Evolutionary conservation across 1,284 basidiomycete species (phyloP), one percentile per base, ranked within the genome.

Genomic region (Apiotrichum laibachii): DNA sequence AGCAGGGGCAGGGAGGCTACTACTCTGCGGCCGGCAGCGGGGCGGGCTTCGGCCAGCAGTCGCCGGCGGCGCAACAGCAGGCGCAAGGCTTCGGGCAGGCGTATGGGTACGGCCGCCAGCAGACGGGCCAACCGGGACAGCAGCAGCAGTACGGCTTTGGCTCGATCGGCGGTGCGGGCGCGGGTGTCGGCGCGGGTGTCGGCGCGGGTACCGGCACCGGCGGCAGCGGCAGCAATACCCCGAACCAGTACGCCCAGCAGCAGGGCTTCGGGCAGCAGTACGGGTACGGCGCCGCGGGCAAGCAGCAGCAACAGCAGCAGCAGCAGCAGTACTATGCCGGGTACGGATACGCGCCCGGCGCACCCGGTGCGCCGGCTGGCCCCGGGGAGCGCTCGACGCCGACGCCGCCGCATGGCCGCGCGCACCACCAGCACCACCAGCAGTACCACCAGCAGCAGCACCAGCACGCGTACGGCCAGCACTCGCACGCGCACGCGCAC

Each of bases 341-440:
- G 2, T 50, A 50, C 37, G 49, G 49, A 19, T 50, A 50, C 21
- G 49, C 49, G 11, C 49, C 49, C 11, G 49, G 49, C 16, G 49
- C 49, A 12, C 49, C 49, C 3, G 49, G 49, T 12, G 49, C 49
- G 11, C 49, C 49, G 18, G 34, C 34, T 31, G 34, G 34, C 12
- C 11, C 35, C 35, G 37, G 19, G 3, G 34, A 21, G 37, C 34
- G 34, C 11, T 31, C 26, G 31, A 18, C 47, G 34, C 33, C 47
- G 16, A 19, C 49, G 21, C 35, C 19, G 1, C 43, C 43, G 6
- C 18, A 11, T n/a, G 19, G n/a, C 8, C n/a, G 43, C 26, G 26
- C 4, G 43, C 43, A 21, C 19, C 9, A 9, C 19, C 19, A 18
- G 18, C 18, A 19, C 19, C 19, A 18, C 3, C 9, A 8, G 19